Base-by-base conservation (phyloP, 2,329 filamentous ascomycete genomes). In the Rhinocladiella similis region DNA sequence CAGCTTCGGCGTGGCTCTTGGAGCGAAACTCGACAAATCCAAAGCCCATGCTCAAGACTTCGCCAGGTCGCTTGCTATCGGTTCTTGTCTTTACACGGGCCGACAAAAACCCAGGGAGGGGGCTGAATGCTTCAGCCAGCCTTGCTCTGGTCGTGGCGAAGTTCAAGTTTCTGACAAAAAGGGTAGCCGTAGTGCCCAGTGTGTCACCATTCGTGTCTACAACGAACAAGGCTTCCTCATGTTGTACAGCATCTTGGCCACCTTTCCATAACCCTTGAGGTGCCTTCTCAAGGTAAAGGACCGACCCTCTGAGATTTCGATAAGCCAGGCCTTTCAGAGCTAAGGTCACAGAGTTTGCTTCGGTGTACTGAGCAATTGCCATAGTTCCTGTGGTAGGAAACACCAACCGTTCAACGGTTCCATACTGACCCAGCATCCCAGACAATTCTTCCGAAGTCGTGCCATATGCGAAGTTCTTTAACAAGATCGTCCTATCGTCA, bases 301-400 rank as follows among this genome's bases (percentile, higher is more conserved):
- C 87, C 1, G 90, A 94, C 69, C 93, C 91, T 71, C 93, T 93
- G 69, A 99, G 82, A 67, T 92, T 90, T 57, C 91, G 86, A 74
- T 97, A 97, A 1, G 93, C 90, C 54, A 97, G 78, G 63, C 87
- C 86, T 61, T 84, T 84, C 75, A 97, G 96, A 2, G 94, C 94
- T 57, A 87, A 80, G 70, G 90, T 89, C 50, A 90, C 91, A 69
- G 96, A 85, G 29, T 87, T 85, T 6, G 89, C 79, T 65, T 92
- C 87, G 2, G 84, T 81, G 69, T 93, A 97, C 70, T 97, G 90
- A 20, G 96, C 87, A 70, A 99, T 93, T 25, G 94, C 94, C 68
- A 96, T 96, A 52, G 92, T 96, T 25, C 91, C 92, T 57, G 88
- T 88, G 1, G 94, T 91, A 12, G 94, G 94, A 86, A 99, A 95